These are phyloP conservation scores for Cladosporium phlei DNA, from an alignment of 2,329 filamentous ascomycete species.

Conservation along the genomic window DNA sequence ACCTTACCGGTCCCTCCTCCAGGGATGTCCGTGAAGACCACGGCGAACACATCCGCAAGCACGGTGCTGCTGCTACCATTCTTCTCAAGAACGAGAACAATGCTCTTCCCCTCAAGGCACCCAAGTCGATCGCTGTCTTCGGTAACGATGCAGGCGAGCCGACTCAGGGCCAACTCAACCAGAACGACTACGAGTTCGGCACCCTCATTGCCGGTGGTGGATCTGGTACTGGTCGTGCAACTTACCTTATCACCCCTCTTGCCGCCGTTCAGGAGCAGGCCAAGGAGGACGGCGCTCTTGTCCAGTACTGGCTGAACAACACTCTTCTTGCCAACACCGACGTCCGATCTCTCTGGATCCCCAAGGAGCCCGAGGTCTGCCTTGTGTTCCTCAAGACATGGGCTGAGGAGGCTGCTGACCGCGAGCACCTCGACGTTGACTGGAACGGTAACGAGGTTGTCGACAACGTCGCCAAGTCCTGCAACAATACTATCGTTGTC, in stretches of 20 bases:
- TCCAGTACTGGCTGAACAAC: slow-evolving; percentile 14
- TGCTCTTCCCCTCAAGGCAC: slow-evolving; percentile 49
- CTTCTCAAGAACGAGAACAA: slow-evolving; percentile 57
- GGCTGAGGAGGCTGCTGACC: slow-evolving; percentile 37
- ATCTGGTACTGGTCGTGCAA: slow-evolving; percentile 36
- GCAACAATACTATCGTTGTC: slow-evolving; percentile 37
- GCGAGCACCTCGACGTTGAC: slow-evolving; percentile 11
- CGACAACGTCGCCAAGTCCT: slow-evolving; percentile 20
- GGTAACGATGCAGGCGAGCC: slow-evolving; percentile 26
- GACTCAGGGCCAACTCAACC: slow-evolving; percentile 8
- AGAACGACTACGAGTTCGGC: slow-evolving; percentile 23
- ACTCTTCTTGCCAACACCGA: slow-evolving; percentile 29
- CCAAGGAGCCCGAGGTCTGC: slow-evolving; percentile 32
- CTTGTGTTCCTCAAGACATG: slow-evolving; percentile 57
- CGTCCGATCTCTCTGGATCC: slow-evolving; percentile 7
- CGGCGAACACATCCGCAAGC: slow-evolving; percentile 26
- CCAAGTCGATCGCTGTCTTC: slow-evolving; percentile 48
- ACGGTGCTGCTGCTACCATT: slow-evolving; percentile 46
- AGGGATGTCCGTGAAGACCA: slow-evolving; percentile 58
- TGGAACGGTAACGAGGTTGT: slow-evolving; percentile 17
- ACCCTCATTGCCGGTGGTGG: slow-evolving; percentile 43
- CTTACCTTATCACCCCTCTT: slow-evolving; percentile 37
- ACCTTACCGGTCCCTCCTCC: slow-evolving; percentile 45
- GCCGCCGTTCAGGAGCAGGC: slow-evolving; percentile 36
- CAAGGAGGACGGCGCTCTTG: slow-evolving; percentile 23